Evolutionary conservation across 306 rosid species (phyloP), one percentile per base, ranked within the genome.

Genomic region (Castanea crenata): DNA sequence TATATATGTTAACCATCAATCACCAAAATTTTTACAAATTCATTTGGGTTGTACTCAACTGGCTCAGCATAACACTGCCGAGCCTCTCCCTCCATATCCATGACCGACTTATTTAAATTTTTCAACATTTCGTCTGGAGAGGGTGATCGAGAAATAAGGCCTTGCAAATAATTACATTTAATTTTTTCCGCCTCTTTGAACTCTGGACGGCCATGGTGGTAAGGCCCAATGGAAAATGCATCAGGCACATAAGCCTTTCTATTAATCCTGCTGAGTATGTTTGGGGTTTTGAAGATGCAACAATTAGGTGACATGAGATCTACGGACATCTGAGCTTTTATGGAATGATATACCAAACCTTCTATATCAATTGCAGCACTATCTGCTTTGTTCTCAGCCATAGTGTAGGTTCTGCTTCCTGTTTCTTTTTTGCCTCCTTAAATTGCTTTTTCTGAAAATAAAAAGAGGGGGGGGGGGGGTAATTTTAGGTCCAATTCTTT

Each of bases 1-100:
- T n/a, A n/a, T n/a, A n/a, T n/a, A n/a, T n/a, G n/a, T n/a, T n/a
- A 84, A 11, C 85, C 83, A 25, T 84, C 88, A 1, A 84, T 72
- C 6, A 84, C 35, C 80, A 84, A 58, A 29, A 84, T 75, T 49
- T 70, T 49, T 6, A 58, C 2, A 19, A 84, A 67, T 0, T 76
- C 67, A 1, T 20, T 1, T 3, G 23, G 2, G 2, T 2, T 19
- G 41, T 35, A 31, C 10, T 4, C 55, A 15, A 80, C 29, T 23
- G 62, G 35, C 20, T 54, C 77, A 1, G 74, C 76, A 20, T 80
- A 84, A 69, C 34, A 76, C 1, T 5, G 10, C 0, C 62, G 79
- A 5, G 82, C 77, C 3, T 1, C 12, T 14, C 7, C 2, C 18
- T 58, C 49, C 5, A 55, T 6, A 4, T 35, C 9, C 0, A 0